Conservation (phyloP, 192 early-diverging fungal genomes). For the Podochytrium sp. region DNA sequence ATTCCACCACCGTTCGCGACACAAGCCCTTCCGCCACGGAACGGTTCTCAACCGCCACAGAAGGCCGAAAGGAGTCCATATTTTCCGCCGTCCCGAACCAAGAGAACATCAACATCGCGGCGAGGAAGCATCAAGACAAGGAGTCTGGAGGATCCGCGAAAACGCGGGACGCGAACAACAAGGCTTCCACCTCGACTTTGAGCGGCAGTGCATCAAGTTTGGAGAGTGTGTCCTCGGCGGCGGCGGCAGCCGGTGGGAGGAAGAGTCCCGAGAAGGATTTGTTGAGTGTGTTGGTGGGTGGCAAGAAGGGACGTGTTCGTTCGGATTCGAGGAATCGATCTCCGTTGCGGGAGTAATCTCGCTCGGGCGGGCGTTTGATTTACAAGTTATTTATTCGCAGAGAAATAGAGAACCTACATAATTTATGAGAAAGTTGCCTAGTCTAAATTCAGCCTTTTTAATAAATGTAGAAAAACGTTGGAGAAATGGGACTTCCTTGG, state of each 20-base stretch:
- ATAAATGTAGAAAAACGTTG: no score
- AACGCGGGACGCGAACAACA: background rate
- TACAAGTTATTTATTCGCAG: no score
- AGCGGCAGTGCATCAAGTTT: constrained; percentile 3
- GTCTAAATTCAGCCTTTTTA: no score
- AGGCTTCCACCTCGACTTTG: constrained; percentile 5
- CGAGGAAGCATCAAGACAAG: background rate
- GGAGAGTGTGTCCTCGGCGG: background rate
- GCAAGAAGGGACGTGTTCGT: background rate
- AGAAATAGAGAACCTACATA: no score
- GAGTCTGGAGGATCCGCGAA: background rate
- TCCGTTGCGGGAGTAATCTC: constrained; percentile 11
- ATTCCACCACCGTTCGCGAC: background rate
- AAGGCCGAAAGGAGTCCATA: background rate
- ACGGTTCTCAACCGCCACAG: background rate
- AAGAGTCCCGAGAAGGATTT: constrained; percentile 5
- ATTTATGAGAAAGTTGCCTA: no score
- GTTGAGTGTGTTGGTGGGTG: background rate
- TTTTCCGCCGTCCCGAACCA: background rate
- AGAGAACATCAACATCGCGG: background rate
- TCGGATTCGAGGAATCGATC: constrained; percentile 11
- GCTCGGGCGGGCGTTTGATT: no score
- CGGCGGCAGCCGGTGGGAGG: background rate
- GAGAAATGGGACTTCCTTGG: no score
- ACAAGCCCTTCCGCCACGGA: background rate